Evolutionary conservation across 2,329 filamentous ascomycete species (phyloP), one percentile per base, ranked within the genome.

Genomic region (Catunica adiposa): DNA sequence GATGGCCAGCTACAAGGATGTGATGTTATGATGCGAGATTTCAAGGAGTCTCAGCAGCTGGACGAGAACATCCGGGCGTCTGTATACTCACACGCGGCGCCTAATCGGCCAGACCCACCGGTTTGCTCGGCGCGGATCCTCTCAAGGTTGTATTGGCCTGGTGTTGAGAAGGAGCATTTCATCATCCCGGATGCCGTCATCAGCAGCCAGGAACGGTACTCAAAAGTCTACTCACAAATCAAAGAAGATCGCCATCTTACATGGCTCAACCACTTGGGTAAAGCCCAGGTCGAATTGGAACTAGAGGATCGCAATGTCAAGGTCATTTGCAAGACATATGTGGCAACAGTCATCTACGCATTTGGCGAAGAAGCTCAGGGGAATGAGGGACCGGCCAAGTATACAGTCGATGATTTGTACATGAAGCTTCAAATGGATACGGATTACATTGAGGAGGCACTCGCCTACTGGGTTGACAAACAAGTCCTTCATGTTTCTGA

Each of bases 21-120:
- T 67, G 90, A 98, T 65, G 92, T 98, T 63, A 98, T 98, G 92
- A 78, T 98, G 57, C 86, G 84, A 60, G 92, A 98, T 66, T 85
- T 97, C 37, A 78, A 85, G 61, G 89, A 96, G 64, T 94, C 89
- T 1, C 76, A 77, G 59, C 77, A 79, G 44, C 79, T 94, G 58
- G 86, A 96, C 64, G 57, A 58, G 8, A 29, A 58, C 1, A 61
- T 63, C 29, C 40, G 25, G n/a, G 8, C 26, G 5, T 38, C 40
- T 38, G 34, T 56, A 1, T 31, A 50, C 31, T 23, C 29, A 15
- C 15, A 40, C 15, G n/a, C 50, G 11, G 50, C 37, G 8, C 37
- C 40, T 23, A 38, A 40, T 15, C 11, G 31, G 25, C 17, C 25
- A 25, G 29, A 34, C n/a, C 50, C 42, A 44, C 61, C 53, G 51